Base-by-base conservation (phyloP, 2,329 filamentous ascomycete species). In the Teratosphaeria viscida region DNA sequence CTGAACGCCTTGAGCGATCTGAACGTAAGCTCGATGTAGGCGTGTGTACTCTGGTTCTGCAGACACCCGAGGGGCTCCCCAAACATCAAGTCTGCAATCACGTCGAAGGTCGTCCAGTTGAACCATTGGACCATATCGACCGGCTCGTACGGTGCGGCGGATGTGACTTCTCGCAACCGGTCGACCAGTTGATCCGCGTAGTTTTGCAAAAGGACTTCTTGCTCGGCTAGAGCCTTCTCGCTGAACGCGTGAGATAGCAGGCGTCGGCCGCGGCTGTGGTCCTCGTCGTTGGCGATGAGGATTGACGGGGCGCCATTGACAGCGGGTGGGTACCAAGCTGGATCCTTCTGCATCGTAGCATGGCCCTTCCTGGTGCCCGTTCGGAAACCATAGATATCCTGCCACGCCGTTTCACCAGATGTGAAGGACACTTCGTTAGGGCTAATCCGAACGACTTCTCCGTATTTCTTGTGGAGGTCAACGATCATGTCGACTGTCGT, bases 371-470 rank as follows among this genome's bases (percentile, higher is more conserved):
- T 37, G 59, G 73, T 74, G 26, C 73, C 73, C 0, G 67, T 66
- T 7, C 67, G 62, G 55, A 67, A 66, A 26, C 75, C 76, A 61
- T 77, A 78, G 39, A 78, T 75, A 32, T 78, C 76, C 55, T 71
- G 70, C 71, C 73, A 78, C 1, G 75, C 74, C 1, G 71, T 73
- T 1, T 77, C 74, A n/a, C 66, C 73, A 2, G 73, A 72, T 57
- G 71, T 77, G 66, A 77, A 77, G 1, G 76, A 77, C 0, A 78
- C 60, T 60, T 79, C 75, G 32, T 71, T 72, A 0, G 77, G 77
- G 0, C 70, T 67, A 5, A 78, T 61, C 8, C 77, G 71, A 0
- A 79, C 75, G 2, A 73, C 74, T 1, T 76, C 71, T 26, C 77
- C 77, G 59, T 76, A 77, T 55, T 70, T 66, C 11, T 72, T 65